Conservation (phyloP, 768 basidiomycete genomes). For the Suillus cothurnatus region DNA sequence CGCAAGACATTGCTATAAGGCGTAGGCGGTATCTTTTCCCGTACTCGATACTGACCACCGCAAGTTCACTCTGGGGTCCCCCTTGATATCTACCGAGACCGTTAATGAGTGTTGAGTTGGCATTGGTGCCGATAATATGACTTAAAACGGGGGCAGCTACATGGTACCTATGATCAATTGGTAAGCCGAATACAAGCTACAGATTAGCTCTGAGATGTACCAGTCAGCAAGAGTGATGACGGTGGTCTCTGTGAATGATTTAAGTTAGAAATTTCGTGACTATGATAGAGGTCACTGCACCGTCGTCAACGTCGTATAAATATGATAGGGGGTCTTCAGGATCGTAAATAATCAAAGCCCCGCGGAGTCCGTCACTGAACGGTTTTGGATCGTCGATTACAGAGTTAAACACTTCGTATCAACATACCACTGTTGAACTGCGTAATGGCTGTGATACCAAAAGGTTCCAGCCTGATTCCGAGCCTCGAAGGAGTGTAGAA, state of each 20-base stretch:
- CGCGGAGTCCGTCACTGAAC: constrained; percentile 33
- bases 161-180: constrained; percentile 23
- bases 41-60: constrained; percentile 35
- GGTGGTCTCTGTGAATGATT: constrained; percentile 29
- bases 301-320: constrained; percentile 47
- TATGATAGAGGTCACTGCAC: constrained; percentile 17
- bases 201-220: constrained; percentile 12
- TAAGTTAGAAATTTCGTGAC: neutral
- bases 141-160: constrained; percentile 12
- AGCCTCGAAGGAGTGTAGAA: constrained; percentile 24
- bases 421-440: constrained; percentile 30
- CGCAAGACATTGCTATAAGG: constrained; percentile 42
- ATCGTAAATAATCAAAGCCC: constrained; percentile 33
- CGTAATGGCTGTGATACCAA: constrained; percentile 39
- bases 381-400: constrained; percentile 22
- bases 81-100: too few species aligned
- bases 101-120: too few species aligned
- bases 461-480: constrained; percentile 25
- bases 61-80: constrained; percentile 23
- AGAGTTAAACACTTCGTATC: constrained; percentile 14
- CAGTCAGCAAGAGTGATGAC: constrained; percentile 47
- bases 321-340: constrained; percentile 38
- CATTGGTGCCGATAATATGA: too few species aligned
- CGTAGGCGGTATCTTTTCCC: constrained; percentile 41
- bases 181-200: neutral